Percentiles rank a stretch among this genome's conserved stretches.
phyloP scores from a whole-genome alignment of 768 basidiomycete genomes.

The Serendipita sp. region DNA sequence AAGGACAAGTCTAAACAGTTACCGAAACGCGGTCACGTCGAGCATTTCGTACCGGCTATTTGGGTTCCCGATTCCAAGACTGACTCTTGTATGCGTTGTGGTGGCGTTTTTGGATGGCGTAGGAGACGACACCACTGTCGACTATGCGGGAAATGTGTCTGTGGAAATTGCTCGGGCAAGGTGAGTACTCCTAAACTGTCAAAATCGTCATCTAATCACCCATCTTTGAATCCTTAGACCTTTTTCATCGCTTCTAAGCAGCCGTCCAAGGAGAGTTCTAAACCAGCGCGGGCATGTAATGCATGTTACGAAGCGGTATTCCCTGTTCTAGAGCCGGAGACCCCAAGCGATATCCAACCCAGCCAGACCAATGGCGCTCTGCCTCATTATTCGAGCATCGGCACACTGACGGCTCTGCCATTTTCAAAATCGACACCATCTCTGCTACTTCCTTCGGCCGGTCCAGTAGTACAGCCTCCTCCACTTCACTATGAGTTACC shows the following conservation, averaged over 20 bases:
- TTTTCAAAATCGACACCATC: constrained; percentile 11
- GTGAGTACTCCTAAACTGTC: constrained; percentile 25
- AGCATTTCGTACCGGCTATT: constrained; percentile 76
- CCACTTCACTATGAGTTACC: constrained; percentile 7
- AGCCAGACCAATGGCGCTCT: constrained; percentile 9
- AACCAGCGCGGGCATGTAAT: constrained; percentile 67
- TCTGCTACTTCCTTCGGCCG: background rate
- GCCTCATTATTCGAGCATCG: background rate
- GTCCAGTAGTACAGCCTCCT: background rate
- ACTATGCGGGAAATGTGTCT: constrained; percentile 73
- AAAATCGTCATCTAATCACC: background rate
- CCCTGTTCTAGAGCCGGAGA: constrained; percentile 22
- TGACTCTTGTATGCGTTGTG: constrained; percentile 75
- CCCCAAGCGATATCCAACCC: constrained; percentile 10
- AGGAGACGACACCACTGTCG: constrained; percentile 74
- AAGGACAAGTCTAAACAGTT: constrained; percentile 21
- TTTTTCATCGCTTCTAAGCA: constrained; percentile 53
- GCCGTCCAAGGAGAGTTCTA: constrained; percentile 28
- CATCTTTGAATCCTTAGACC: constrained; percentile 30
- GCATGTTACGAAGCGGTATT: constrained; percentile 79
- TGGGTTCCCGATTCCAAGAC: constrained; percentile 85
- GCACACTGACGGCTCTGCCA: constrained; percentile 10
- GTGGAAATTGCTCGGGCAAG: constrained; percentile 63
- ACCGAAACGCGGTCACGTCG: constrained; percentile 30
- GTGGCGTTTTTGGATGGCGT: constrained; percentile 52